Evolutionary conservation across 2,329 filamentous ascomycete species (phyloP), one percentile per base, ranked within the genome.

Genomic region (Geoglossum cookeanum): DNA sequence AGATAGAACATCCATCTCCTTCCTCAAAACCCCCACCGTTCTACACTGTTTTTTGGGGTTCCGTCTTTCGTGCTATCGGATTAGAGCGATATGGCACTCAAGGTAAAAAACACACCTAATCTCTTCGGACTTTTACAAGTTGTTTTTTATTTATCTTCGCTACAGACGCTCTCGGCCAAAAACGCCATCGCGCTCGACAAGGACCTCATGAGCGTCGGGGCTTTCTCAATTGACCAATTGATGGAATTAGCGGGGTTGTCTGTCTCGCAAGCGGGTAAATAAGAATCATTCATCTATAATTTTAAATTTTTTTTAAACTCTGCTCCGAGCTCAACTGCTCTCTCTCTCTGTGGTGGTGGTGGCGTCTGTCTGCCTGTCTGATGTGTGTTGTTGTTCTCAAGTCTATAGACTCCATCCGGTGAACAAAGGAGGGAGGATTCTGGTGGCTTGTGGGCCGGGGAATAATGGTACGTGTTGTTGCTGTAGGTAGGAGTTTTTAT

Each of bases 181-280:
- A 87, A 88, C 61, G 92, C 92, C 0, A 84, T 87, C 0, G 85
- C 87, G 53, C 78, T 98, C 17, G 92, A 98, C 68, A 83, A 87
- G 69, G 91, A 98, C 68, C 82, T 98, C 60, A 97, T 98, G 90
- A 86, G 81, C 66, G 80, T 83, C 0, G 80, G 80, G 44, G 89
- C 86, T 7, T 98, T 95, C 71, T 94, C 88, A 9, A 79, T 98
- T 57, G 92, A 97, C 67, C 92, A 98, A 70, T 75, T 98, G 54
- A 97, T 98, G 92, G 92, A 97, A 68, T 74, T 98, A 6, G 92
- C 92, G 48, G 92, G 92, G 0, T 77, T 98, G 0, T 90, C 89
- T 0, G 89, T 97, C 30, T 91, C 91, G 11, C 89, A 97, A 75
- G 89, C 85, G 55, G 82, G 88, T 90, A 35, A 33, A 30, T 53